phyloP scores from a whole-genome alignment of 2,329 filamentous ascomycete genomes.

The Blastomyces gilchristii region DNA sequence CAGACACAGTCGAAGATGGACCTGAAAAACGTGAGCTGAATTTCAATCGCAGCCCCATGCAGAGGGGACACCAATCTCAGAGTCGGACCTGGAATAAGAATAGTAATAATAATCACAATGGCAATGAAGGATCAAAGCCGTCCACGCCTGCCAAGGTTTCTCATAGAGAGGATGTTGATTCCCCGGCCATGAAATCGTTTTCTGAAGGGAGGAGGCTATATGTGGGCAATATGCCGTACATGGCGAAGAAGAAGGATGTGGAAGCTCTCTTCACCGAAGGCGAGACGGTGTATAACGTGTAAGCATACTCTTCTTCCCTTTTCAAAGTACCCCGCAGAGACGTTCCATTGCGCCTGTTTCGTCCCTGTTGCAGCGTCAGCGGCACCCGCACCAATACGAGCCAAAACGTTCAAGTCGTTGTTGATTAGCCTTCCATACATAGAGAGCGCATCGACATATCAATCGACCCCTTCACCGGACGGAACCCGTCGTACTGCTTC shows the following conservation, averaged over 20 bases:
- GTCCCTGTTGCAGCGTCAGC: background rate
- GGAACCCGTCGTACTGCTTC: slow-evolving; percentile 67
- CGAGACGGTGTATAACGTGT: slow-evolving; percentile 24
- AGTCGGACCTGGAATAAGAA: background rate
- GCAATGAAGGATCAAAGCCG: background rate
- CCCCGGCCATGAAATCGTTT: slow-evolving; percentile 20
- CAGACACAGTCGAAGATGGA: background rate
- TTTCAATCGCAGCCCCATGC: slow-evolving; percentile 7
- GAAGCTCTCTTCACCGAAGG: slow-evolving; percentile 38
- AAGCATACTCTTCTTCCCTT: slow-evolving; percentile 7
- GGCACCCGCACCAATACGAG: background rate
- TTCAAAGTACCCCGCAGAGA: background rate
- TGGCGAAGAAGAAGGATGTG: slow-evolving; percentile 43
- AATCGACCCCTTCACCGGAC: slow-evolving; percentile 55
- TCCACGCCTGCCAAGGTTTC: slow-evolving; percentile 20
- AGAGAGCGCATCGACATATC: slow-evolving; percentile 56
- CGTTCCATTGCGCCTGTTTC: background rate
- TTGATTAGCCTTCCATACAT: slow-evolving; percentile 6
- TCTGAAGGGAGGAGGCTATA: slow-evolving; percentile 40
- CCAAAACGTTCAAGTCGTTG: background rate
- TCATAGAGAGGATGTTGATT: slow-evolving; percentile 14
- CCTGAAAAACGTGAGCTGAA: background rate
- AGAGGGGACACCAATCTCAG: background rate
- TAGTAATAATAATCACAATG: no score
- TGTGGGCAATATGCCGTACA: slow-evolving; percentile 47